These are phyloP conservation scores for Trifolium repens DNA, from an alignment of 306 rosid genomes.

Conservation along the genomic window DNA sequence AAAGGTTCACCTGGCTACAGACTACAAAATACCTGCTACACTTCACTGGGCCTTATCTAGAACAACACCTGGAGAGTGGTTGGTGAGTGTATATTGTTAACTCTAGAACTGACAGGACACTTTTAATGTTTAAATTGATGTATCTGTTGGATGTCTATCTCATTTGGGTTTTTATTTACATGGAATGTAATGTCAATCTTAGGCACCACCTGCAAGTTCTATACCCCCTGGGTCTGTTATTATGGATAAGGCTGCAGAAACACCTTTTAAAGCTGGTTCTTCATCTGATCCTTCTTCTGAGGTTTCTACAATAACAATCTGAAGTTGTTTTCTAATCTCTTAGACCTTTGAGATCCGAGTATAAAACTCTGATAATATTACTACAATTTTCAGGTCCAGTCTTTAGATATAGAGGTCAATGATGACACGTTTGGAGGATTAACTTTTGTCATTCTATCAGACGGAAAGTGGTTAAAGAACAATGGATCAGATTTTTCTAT, in stretches of 20 bases:
- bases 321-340: conserved; percentile 35
- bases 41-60: conserved; percentile 95
- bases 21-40: conserved; percentile 61
- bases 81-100: conserved; percentile 63
- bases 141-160: conserved; percentile 19
- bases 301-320: conserved; percentile 52
- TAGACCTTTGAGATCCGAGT: conserved; percentile 39
- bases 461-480: conserved; percentile 86
- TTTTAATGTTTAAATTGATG: conserved; percentile 37
- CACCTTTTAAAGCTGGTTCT: conserved; percentile 58
- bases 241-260: conserved; percentile 61
- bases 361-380: conserved; percentile 25
- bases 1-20: conserved; percentile 83
- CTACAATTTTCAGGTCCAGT: conserved; percentile 70
- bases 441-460: conserved; percentile 73
- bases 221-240: conserved; percentile 79
- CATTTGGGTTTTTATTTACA: conserved; percentile 24
- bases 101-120: conserved; percentile 30
- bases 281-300: conserved; percentile 55
- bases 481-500: conserved; percentile 79
- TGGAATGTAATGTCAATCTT: conserved; percentile 46
- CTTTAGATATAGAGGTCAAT: conserved; percentile 67
- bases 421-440: conserved; percentile 75
- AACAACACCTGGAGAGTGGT: conserved; percentile 82
- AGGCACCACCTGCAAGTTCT: conserved; percentile 78